Evolutionary conservation across 164 flowering plant species (phyloP), one percentile per base, ranked within the genome.

Genomic region (Annona squamosa): DNA sequence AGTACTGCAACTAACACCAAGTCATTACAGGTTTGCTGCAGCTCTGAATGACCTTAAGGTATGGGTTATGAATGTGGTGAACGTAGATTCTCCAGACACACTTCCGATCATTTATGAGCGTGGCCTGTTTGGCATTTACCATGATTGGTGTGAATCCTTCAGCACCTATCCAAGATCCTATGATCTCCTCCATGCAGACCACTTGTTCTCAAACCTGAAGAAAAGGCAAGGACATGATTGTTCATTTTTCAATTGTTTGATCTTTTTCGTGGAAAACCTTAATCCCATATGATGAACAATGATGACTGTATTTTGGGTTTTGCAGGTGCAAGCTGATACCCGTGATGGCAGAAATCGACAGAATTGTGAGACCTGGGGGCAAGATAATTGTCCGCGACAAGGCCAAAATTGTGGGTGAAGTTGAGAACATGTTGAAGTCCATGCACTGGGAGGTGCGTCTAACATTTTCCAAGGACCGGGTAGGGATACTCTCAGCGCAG

Each of bases 81-180:
- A 86, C 47, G 68, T 86, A 5, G 84, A 94, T 71, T 79, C 92
- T 44, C 92, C 97, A 3, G 97, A 94, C 63, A 94, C 98, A 4
- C 97, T 94, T 70, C 95, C 98, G 12, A 88, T 91, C 56, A 92
- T 94, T 69, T 94, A 86, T 48, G 97, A 94, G 74, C 79, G 97
- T 3, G 98, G 98, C 13, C 90, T 94, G 4, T 86, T 92, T n/a
- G 97, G 98, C 9, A 92, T 94, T 62, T 94, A 94, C 73, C 97
- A 92, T 74, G 97, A 94, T 46, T 94, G 98, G 98, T 92, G 98
- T 56, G 98, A 94, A 78, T 90, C 97, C 48, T 94, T 94, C 81
- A 91, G 97, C 84, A 89, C 97, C 3, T 94, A 92, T 66, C 98
- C 97, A 0, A 75, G 97, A 79, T 85, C 87, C 2, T 94, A 91